These are phyloP conservation scores for Pythium guiyangense DNA, from an alignment of 352 stramenopile species.

Conservation along the genomic window DNA sequence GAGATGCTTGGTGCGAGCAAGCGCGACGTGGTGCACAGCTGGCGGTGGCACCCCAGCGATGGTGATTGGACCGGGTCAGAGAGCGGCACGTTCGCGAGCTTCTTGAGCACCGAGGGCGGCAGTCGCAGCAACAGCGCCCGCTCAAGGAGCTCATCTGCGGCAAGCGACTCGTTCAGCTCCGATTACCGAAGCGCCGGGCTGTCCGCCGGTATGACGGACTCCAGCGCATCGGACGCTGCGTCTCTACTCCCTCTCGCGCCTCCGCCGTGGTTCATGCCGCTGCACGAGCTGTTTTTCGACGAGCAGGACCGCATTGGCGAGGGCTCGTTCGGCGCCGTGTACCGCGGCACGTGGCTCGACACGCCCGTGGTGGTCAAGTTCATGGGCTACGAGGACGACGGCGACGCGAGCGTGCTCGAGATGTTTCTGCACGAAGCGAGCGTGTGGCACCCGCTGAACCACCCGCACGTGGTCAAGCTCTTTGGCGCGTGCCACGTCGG, in stretches of 20 bases:
- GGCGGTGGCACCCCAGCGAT: not conserved
- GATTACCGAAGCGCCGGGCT: too few relatives aligned
- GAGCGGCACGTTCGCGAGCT: not conserved
- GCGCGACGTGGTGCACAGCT: not conserved
- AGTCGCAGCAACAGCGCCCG: too few relatives aligned
- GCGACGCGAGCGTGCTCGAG: not conserved
- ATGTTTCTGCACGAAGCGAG: slow-evolving; percentile 1
- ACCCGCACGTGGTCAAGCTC: slow-evolving; percentile 6
- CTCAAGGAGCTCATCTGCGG: too few relatives aligned
- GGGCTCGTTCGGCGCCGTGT: slow-evolving; percentile 4
- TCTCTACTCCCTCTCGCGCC: not conserved
- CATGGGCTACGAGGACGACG: not conserved
- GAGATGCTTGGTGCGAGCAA: not conserved
- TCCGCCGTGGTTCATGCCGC: slow-evolving; percentile 5
- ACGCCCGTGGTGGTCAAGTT: slow-evolving; percentile 15
- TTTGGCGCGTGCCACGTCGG: slow-evolving; percentile 6
- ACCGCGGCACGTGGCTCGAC: slow-evolving; percentile 1
- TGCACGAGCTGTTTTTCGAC: not conserved
- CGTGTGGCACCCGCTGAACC: slow-evolving; percentile 4
- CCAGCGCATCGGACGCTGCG: not conserved
- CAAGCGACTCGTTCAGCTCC: too few relatives aligned
- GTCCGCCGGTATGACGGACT: too few relatives aligned
- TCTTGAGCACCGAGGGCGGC: not conserved
- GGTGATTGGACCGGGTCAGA: not conserved
- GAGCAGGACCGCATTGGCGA: not conserved